Evolutionary conservation across 495 filamentous ascomycete species (phyloP).

Genomic region (Aspergillus avenaceus): DNA sequence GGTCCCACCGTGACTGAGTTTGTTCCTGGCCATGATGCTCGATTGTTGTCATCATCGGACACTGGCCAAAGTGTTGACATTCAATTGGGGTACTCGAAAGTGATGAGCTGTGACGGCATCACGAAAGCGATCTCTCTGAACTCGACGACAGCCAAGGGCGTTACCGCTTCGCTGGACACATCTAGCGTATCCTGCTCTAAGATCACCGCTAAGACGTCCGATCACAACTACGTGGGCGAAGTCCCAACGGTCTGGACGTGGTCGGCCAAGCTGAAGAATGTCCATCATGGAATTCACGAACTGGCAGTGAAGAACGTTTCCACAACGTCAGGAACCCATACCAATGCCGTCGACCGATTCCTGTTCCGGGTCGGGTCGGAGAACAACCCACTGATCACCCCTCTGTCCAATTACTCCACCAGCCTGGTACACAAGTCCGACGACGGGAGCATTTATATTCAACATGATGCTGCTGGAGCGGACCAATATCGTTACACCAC

Average conservation of each 20-base stretch:
- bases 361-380: constrained; percentile 51
- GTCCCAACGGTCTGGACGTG: constrained; percentile 54
- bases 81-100: constrained; percentile 50
- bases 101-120: constrained; percentile 60
- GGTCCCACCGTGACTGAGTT: constrained; percentile 64
- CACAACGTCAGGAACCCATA: constrained; percentile 30
- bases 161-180: constrained; percentile 34
- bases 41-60: constrained; percentile 47
- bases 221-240: constrained; percentile 37
- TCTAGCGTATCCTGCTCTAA: constrained; percentile 41
- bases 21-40: constrained; percentile 59
- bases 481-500: constrained; percentile 61
- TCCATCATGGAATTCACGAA: constrained; percentile 62
- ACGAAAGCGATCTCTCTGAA: constrained; percentile 45
- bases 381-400: constrained; percentile 59
- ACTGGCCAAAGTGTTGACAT: constrained; percentile 43
- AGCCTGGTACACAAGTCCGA: constrained; percentile 40
- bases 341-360: constrained; percentile 52
- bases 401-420: constrained; percentile 54
- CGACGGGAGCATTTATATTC: constrained; percentile 42
- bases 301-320: constrained; percentile 57
- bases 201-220: constrained; percentile 14
- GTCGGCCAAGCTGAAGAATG: constrained; percentile 48
- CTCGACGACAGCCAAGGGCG: constrained; percentile 47
- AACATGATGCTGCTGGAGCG: constrained; percentile 60